Base-by-base conservation (phyloP, 371 early-diverging fungal species). In the Mucor plumbeus region DNA sequence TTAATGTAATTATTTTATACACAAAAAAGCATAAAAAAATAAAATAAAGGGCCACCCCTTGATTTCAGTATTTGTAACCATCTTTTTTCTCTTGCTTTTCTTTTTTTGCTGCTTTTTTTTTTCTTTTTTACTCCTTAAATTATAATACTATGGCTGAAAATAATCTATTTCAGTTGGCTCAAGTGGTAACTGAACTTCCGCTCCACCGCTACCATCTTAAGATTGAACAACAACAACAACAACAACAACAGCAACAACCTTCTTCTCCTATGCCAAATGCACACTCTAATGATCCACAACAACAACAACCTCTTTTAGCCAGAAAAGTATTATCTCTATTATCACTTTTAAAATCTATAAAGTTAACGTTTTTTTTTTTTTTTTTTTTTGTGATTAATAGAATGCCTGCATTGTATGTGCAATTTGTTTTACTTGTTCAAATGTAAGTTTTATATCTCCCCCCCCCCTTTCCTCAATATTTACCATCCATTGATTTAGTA, bases 381-480 rank as follows among this genome's bases (percentile, higher is more conserved):
- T 26, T 19, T 38, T 38, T 38, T 38, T 38, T 38, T 38, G 1
- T 38, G 11, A 9, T 38, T 38, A 7, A 43, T 72, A 84, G 84
- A 84, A 84, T 71, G 84, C 84, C 5, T 84, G 84, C 70, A 72
- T 80, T 64, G 80, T 84, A 39, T 84, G 84, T 60, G 71, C 73
- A 38, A 66, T 80, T 17, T 84, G 84, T 65, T 84, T 84, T 65
- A 84, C 84, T 34, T 84, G 84, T 63, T 78, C 80, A 3, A 74
- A 71, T 63, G 83, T 77, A 79, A 71, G 71, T 59, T 26, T 60
- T 14, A 4, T 15, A 38, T 33, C n/a, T 9, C 48, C 5, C 17
- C 19, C 11, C 11, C 50, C 50, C 26, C 21, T 50, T 19, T 9
- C 50, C 50, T 3, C 7, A 9, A 15, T 8, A 14, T 17, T 44